These are phyloP conservation scores for Kwoniella heveanensis DNA, from an alignment of 768 basidiomycete species.

Conservation along the genomic window DNA sequence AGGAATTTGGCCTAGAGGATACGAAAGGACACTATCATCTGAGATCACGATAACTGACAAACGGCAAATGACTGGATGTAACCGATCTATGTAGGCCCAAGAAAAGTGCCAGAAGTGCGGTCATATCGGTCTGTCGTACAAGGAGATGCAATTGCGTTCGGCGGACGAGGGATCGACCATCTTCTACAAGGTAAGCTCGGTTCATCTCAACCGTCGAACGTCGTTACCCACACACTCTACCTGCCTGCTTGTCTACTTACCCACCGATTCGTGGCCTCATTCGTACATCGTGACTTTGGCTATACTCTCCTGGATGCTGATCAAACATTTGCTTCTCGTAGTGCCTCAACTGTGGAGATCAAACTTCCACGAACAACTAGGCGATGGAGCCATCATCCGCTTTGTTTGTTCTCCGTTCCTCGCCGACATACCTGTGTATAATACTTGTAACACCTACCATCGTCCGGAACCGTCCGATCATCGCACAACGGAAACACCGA, in stretches of 20 bases:
- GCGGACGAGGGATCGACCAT: slow-evolving; percentile 94
- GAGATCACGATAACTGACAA: too few species aligned
- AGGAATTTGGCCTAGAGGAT: too few species aligned
- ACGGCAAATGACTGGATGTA: too few species aligned
- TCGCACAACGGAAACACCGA: background rate
- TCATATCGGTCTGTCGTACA: slow-evolving; percentile 79
- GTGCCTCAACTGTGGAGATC: slow-evolving; percentile 29
- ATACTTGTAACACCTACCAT: background rate
- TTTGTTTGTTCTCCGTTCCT: background rate
- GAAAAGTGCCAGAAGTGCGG: slow-evolving; percentile 89
- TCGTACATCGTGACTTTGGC: too few species aligned
- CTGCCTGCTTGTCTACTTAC: too few species aligned
- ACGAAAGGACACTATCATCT: too few species aligned
- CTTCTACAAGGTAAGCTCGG: slow-evolving; percentile 79
- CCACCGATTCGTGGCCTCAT: too few species aligned
- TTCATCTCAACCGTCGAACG: background rate
- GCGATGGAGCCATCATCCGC: too few species aligned
- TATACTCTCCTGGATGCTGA: slow-evolving; percentile 6
- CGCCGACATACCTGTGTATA: background rate
- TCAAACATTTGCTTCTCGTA: background rate
- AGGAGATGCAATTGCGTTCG: slow-evolving; percentile 85
- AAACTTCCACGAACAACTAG: slow-evolving; percentile 29
- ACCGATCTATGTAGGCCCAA: too few species aligned
- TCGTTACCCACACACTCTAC: background rate
- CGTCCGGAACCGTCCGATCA: background rate